Evolutionary conservation across 495 filamentous ascomycete genomes (phyloP).

Genomic region (Tuber indicum): DNA sequence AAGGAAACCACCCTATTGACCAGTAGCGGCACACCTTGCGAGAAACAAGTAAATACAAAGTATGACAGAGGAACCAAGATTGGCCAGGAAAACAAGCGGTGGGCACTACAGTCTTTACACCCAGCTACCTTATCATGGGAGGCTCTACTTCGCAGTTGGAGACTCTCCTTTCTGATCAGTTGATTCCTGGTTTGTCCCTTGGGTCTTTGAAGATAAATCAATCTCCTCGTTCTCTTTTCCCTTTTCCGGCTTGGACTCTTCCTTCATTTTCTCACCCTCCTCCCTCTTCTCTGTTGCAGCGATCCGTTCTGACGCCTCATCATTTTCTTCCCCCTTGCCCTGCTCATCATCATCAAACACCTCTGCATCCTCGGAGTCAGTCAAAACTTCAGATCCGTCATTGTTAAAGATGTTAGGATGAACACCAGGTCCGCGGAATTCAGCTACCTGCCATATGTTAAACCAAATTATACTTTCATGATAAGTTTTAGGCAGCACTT

Average conservation of each 20-base stretch:
- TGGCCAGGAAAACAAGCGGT: not conserved
- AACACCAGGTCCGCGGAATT: conserved; percentile 86
- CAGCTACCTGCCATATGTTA: conserved; percentile 62
- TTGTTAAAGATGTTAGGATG: conserved; percentile 81
- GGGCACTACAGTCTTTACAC: not conserved
- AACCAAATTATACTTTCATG: conserved; percentile 47
- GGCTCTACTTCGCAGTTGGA: not conserved
- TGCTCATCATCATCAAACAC: conserved; percentile 80
- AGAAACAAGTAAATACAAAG: conserved; percentile 1
- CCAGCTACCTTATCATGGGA: not conserved
- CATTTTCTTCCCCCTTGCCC: conserved; percentile 46
- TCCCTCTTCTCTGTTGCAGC: conserved; percentile 14
- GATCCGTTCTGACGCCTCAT: conserved; percentile 25
- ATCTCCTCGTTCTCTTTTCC: conserved; percentile 35
- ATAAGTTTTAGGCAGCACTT: no score
- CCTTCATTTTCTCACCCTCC: conserved; percentile 27
- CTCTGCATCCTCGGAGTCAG: conserved; percentile 77
- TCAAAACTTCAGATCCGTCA: conserved; percentile 59
- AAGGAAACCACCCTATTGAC: no score
- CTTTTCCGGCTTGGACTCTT: conserved; percentile 25
- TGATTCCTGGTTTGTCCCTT: conserved; percentile 23
- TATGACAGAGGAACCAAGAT: not conserved
- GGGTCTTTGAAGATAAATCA: conserved; percentile 20
- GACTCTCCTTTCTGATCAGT: not conserved
- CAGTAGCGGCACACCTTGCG: not conserved